Percentiles rank a stretch among this genome's conserved stretches.
Conservation (phyloP, 176 grass and related monocot species). For the Aegilops speltoides region DNA sequence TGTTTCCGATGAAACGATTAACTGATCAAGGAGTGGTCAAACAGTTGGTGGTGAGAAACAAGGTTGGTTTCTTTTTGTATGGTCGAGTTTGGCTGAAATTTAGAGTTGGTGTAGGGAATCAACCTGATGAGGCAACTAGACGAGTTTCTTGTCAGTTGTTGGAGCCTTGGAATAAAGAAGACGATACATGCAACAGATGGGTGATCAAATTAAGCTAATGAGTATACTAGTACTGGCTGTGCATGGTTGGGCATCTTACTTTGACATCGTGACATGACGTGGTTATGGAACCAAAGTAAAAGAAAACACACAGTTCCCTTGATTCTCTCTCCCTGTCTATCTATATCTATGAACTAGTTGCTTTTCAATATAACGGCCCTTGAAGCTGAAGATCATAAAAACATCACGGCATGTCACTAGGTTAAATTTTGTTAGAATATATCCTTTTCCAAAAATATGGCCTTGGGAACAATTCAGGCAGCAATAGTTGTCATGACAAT, state of each 20-base stretch:
- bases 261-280: constrained; percentile 11
- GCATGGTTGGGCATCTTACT: neutral
- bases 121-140: neutral
- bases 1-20: neutral
- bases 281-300: neutral
- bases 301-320: constrained; percentile 16
- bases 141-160: neutral
- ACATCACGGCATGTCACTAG: too few relatives aligned
- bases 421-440: neutral
- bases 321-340: constrained; percentile 22
- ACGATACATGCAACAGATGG: neutral
- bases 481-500: too few relatives aligned
- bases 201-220: neutral
- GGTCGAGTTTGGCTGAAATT: neutral
- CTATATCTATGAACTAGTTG: neutral
- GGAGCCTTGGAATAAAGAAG: neutral
- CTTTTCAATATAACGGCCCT: neutral
- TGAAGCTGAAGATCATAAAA: neutral
- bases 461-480: neutral
- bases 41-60: neutral
- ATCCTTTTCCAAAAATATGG: too few relatives aligned
- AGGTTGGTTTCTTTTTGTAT: neutral
- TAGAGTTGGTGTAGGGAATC: neutral
- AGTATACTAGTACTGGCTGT: neutral
- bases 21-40: neutral